Conservation (phyloP, 2,329 filamentous ascomycete genomes). For the Calonectria ilicicola region DNA sequence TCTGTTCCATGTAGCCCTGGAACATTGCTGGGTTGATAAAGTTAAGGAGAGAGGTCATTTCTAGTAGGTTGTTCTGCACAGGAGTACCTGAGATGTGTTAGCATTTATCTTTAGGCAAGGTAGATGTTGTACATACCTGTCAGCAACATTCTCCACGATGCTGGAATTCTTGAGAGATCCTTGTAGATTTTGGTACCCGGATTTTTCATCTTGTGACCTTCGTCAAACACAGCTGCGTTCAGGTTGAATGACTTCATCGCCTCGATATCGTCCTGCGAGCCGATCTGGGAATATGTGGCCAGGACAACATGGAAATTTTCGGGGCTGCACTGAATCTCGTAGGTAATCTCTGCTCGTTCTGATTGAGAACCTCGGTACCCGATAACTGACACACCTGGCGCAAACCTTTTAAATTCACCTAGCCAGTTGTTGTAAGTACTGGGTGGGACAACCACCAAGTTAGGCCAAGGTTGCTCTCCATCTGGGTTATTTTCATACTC, state of each 20-base stretch:
- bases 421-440: constrained; percentile 98
- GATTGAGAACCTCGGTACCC: constrained; percentile 75
- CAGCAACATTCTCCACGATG: constrained; percentile 87
- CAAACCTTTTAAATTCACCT: constrained; percentile 89
- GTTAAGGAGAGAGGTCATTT: constrained; percentile 89
- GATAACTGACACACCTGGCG: constrained; percentile 80
- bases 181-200: constrained; percentile 84
- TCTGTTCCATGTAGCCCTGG: constrained; percentile 77
- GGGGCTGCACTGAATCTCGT: constrained; percentile 72
- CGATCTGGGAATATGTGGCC: constrained; percentile 71
- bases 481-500: constrained; percentile 56
- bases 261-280: constrained; percentile 61
- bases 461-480: constrained; percentile 67
- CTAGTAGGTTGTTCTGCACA: constrained; percentile 92
- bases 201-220: constrained; percentile 95
- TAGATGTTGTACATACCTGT: constrained; percentile 45
- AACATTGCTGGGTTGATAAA: constrained; percentile 94
- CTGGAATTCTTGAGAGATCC: constrained; percentile 80
- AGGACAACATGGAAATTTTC: constrained; percentile 73
- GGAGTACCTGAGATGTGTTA: constrained; percentile 79
- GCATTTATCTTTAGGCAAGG: background rate
- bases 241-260: constrained; percentile 62
- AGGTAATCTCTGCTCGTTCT: constrained; percentile 76
- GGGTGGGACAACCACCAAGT: constrained; percentile 90
- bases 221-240: constrained; percentile 82